phyloP scores from a whole-genome alignment of 768 basidiomycete genomes.

The Goffeauzyma gilvescens region DNA sequence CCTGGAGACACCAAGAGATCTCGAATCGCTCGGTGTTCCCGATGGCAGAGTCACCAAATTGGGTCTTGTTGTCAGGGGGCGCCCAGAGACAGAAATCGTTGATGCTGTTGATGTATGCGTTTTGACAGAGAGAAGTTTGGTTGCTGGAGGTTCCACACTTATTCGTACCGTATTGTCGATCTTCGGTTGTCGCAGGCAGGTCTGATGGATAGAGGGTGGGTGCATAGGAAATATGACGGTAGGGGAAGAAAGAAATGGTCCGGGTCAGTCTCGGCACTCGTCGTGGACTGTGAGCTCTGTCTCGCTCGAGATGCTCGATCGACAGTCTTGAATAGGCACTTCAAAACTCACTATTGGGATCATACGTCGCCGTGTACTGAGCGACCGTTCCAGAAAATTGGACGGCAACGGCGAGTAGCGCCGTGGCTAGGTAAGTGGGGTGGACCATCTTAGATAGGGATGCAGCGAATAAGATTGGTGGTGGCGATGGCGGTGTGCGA shows the following conservation, averaged over 20 bases:
- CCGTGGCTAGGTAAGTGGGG: no score
- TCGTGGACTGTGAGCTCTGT: neutral
- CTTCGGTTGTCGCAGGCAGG: conserved; percentile 32
- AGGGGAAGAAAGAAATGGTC: neutral
- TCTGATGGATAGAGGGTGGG: conserved; percentile 4
- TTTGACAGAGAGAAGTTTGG: conserved; percentile 47
- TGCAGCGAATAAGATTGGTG: no score
- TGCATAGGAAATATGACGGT: neutral
- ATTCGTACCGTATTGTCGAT: conserved; percentile 48
- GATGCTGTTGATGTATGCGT: conserved; percentile 20
- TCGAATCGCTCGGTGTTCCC: conserved; percentile 32
- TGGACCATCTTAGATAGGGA: no score
- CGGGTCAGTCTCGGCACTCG: neutral
- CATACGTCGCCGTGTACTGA: conserved; percentile 28
- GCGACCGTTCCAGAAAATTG: no score
- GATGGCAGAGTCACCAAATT: conserved; percentile 14
- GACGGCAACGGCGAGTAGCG: no score
- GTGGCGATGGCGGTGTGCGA: no score
- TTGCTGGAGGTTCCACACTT: conserved; percentile 41
- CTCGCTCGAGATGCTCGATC: no score
- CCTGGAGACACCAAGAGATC: conserved; percentile 34
- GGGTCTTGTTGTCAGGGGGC: conserved; percentile 1
- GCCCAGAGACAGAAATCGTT: conserved; percentile 27
- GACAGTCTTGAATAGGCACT: no score
- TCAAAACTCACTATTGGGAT: conserved; percentile 5